Percentiles rank a stretch among this genome's conserved stretches.
Conservation (phyloP, 1,284 basidiomycete species). For the Gymnopus androsaceus region DNA sequence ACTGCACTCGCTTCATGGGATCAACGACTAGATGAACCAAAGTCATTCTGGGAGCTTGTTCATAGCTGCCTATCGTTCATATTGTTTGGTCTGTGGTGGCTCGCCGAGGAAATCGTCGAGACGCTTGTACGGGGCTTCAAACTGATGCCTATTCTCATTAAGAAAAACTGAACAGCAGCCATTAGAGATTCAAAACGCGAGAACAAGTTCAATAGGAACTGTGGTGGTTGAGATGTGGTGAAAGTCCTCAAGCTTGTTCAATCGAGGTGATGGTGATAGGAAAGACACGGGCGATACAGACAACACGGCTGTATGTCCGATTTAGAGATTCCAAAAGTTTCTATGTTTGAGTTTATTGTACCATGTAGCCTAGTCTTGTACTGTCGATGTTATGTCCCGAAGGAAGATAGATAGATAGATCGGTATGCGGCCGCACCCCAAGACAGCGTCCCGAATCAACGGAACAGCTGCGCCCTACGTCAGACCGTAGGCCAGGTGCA, state of each 20-base stretch:
- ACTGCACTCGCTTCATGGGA: conserved; percentile 20
- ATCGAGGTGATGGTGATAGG: not conserved
- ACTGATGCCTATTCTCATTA: not conserved
- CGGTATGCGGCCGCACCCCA: too few relatives aligned
- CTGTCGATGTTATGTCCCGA: too few relatives aligned
- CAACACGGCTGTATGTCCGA: not conserved
- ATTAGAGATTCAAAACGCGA: not conserved
- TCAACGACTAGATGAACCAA: not conserved
- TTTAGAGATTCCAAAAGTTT: not conserved
- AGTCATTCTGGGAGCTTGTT: conserved; percentile 7
- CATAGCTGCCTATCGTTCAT: not conserved
- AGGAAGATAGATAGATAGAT: too few relatives aligned
- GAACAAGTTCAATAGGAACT: conserved; percentile 8
- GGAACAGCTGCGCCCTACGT: too few relatives aligned
- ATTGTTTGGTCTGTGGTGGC: not conserved
- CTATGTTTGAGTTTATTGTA: not conserved
- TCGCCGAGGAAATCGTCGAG: not conserved
- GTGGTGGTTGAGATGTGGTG: conserved; percentile 7
- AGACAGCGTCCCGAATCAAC: too few relatives aligned
- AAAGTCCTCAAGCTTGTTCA: conserved; percentile 8
- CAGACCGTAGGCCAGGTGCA: too few relatives aligned
- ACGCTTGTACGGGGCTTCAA: not conserved
- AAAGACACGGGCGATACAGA: not conserved
- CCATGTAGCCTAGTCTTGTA: too few relatives aligned
- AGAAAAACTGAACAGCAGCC: not conserved